Evolutionary conservation across 495 filamentous ascomycete species (phyloP).

Genomic region (Xylaria palmicola): DNA sequence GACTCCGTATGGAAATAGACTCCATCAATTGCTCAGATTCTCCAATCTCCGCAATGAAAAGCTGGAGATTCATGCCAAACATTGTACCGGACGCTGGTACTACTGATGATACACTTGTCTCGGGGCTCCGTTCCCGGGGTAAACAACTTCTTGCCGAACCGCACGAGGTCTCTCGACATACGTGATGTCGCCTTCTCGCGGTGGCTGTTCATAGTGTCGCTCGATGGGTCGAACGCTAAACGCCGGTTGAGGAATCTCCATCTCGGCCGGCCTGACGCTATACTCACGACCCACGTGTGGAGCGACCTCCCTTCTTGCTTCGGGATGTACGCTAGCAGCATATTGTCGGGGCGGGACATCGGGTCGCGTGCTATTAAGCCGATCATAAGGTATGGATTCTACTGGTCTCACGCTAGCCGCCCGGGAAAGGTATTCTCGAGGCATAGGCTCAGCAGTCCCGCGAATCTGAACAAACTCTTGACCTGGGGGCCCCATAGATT

Average conservation of each 20-base stretch:
- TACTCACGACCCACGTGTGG: constrained; percentile 38
- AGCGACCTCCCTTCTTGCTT: constrained; percentile 38
- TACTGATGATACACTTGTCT: constrained; percentile 41
- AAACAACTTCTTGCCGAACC: constrained; percentile 37
- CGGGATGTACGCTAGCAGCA: constrained; percentile 38
- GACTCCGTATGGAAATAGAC: not conserved
- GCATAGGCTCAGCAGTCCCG: constrained; percentile 35
- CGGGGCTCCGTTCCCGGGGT: constrained; percentile 31
- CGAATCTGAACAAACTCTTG: constrained; percentile 45
- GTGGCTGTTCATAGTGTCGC: constrained; percentile 39
- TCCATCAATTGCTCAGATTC: not conserved
- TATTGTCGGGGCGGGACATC: constrained; percentile 45
- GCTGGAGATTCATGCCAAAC: not conserved
- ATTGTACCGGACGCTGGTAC: not conserved
- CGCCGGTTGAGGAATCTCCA: constrained; percentile 34
- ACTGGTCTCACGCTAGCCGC: constrained; percentile 58
- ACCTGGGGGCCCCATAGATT: constrained; percentile 39
- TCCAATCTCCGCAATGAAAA: not conserved
- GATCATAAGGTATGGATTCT: constrained; percentile 46
- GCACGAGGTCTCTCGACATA: constrained; percentile 44
- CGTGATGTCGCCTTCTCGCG: constrained; percentile 45
- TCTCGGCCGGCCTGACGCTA: constrained; percentile 39
- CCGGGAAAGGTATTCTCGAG: constrained; percentile 56
- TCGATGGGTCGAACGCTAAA: constrained; percentile 38
- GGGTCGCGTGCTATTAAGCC: constrained; percentile 54